These are phyloP conservation scores for Aphanocladium album DNA, from an alignment of 2,329 filamentous ascomycete species.

Conservation along the genomic window DNA sequence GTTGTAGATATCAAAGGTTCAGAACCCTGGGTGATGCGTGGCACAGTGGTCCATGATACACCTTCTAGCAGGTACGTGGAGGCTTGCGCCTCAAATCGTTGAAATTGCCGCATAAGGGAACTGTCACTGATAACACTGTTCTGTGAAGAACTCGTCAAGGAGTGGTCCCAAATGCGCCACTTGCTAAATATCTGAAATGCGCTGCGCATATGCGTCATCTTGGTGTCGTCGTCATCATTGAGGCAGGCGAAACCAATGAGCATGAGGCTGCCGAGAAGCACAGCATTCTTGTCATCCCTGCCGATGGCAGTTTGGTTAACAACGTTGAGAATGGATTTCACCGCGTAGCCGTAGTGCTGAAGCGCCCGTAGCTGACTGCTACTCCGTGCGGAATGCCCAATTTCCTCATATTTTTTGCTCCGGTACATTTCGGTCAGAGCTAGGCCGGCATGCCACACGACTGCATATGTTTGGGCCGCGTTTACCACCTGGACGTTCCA, in stretches of 20 bases:
- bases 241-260: background rate
- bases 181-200: background rate
- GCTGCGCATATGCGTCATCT: background rate
- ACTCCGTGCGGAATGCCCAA: background rate
- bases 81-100: background rate
- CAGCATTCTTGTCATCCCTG: background rate
- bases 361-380: background rate
- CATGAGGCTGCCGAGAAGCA: background rate
- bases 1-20: background rate
- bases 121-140: background rate
- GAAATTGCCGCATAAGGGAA: background rate
- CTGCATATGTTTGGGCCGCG: background rate
- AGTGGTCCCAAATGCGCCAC: background rate
- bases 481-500: background rate
- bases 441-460: background rate
- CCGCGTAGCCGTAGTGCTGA: background rate
- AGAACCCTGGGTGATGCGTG: background rate
- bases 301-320: background rate
- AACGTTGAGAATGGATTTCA: background rate
- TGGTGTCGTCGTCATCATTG: background rate
- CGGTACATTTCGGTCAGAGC: background rate
- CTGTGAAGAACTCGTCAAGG: background rate
- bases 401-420: background rate
- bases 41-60: background rate
- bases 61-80: background rate